Percentiles rank a stretch among this genome's conserved stretches.
phyloP scores from a whole-genome alignment of 257 asterid genomes.

The Solanum pinnatisectum region DNA sequence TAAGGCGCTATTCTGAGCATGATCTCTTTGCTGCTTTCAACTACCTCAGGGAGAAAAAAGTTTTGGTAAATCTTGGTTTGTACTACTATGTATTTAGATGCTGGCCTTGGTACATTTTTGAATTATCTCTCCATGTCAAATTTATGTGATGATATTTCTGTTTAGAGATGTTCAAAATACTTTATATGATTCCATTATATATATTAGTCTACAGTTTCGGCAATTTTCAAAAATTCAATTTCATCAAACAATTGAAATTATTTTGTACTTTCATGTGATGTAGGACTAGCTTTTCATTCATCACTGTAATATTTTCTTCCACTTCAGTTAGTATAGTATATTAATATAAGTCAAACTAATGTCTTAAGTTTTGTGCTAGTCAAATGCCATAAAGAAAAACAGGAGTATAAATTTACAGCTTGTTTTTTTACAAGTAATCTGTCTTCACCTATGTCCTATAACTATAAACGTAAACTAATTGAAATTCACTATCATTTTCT shows the following conservation, averaged over 20 bases:
- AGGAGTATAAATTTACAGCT: not conserved
- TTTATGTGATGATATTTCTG: not conserved
- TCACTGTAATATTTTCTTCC: not conserved
- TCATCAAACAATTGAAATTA: not conserved
- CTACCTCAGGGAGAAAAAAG: slow-evolving; percentile 79
- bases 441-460: not conserved
- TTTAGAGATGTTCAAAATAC: not conserved
- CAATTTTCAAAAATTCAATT: not conserved
- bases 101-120: not conserved
- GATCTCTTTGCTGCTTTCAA: slow-evolving; percentile 95
- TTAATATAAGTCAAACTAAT: not conserved
- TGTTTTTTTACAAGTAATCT: not conserved
- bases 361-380: not conserved
- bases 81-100: not conserved
- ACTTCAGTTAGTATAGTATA: not conserved
- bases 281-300: not conserved
- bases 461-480: not conserved
- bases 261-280: not conserved
- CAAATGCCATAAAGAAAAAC: not conserved
- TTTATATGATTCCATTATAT: not conserved
- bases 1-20: slow-evolving; percentile 89
- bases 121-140: not conserved
- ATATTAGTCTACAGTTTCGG: not conserved
- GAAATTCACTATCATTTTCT: not conserved
- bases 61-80: slow-evolving; percentile 50